Evolutionary conservation across 768 basidiomycete genomes (phyloP), one percentile per base, ranked within the genome.

Genomic region (Boletus pseudopeckii): DNA sequence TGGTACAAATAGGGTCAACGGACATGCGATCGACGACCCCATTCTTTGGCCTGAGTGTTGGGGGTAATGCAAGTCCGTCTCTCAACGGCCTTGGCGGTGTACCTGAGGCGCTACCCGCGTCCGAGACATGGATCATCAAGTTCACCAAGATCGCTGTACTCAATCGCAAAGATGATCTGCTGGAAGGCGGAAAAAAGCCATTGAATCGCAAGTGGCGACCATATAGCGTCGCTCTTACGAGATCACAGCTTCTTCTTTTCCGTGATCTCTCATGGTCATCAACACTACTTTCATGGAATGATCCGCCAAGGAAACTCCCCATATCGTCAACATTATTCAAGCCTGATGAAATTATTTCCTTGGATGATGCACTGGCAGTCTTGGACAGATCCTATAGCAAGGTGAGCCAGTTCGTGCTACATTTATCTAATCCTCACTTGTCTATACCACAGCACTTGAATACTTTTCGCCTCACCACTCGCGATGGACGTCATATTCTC

Each of bases 161-260:
- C 52, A 82, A 80, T 55, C 80, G 93, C 53, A 97, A 94, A 71
- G 88, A 89, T 53, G 93, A 94, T 58, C 64, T 82, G 1, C 57
- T 81, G 7, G 88, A 90, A 58, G 84, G 88, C 4, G 90, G 92
- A 13, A 90, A 81, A 71, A 92, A 85, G 61, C 75, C 85, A 1
- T 72, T 75, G 43, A 86, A 80, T 63, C 80, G 92, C 45, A 98
- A 94, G 73, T 98, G 97, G 97, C 86, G 80, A 62, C 72, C 82
- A 11, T 95, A 86, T 80, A 86, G 83, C 56, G 89, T 93, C 9
- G 77, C 95, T 46, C 76, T 99, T 52, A 94, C 93, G 4, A 87
- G 84, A 24, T 94, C 92, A 5, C 96, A 98, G 63, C 76, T 99
- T 5, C 78, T 98, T 42, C 88, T 98, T 68, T 94, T 93, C 73